Evolutionary conservation across 2,329 filamentous ascomycete genomes (phyloP), one percentile per base, ranked within the genome.

Genomic region (Knufia fluminis): DNA sequence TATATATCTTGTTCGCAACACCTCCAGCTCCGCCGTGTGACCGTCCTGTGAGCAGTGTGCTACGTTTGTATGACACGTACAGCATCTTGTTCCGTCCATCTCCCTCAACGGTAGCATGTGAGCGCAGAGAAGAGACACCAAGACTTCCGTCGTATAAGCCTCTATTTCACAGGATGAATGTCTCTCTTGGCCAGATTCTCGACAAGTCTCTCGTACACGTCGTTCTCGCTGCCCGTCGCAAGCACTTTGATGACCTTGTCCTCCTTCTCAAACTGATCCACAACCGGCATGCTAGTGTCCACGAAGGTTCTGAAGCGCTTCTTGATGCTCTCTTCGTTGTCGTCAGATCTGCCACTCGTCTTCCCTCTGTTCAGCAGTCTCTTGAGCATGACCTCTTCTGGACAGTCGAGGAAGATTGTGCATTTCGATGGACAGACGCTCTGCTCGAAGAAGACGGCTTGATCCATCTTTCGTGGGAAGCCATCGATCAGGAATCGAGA

Each of bases 221-320:
- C 75, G 23, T 86, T 81, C 2, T 86, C 82, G 6, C 69, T 61
- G 38, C 79, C 76, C 22, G 81, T 83, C 24, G 90, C 87, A 60
- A 83, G 75, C 39, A 97, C 77, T 71, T 82, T 86, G 65, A 94
- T 79, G 14, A 97, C 88, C 64, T 83, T 82, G 60, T 79, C 81
- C 69, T 90, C 74, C 61, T 75, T 74, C 62, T 84, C 82, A 66
- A 85, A 97, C 65, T 87, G 80, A 59, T 94, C 78, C 48, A 98
- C 88, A 41, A 97, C 92, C 22, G 92, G 92, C 91, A 97, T 96
- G 71, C 88, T 95, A 1, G 89, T 95, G 70, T 97, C 89, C 60
- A 94, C 74, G 64, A 97, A 98, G 3, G 85, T 90, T 64, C 81
- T 82, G 77, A 98, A 98, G 50, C 92, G 80, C 82, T 98, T 98